Evolutionary conservation across 495 filamentous ascomycete genomes (phyloP).

Genomic region (Xanthoparmelia taractica): DNA sequence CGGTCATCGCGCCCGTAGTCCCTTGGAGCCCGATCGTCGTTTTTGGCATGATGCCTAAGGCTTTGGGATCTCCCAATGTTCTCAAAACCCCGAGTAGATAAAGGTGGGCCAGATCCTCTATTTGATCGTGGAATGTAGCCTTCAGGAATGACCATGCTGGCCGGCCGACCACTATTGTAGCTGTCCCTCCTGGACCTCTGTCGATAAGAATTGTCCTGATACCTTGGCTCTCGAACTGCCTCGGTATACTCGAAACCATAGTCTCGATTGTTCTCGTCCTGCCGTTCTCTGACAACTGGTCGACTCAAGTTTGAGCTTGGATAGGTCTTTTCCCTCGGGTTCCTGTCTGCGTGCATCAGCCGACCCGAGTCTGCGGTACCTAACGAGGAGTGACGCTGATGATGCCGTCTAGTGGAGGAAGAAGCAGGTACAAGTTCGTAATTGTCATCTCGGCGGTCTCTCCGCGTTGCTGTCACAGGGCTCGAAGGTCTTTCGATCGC

Average conservation of each 20-base stretch:
- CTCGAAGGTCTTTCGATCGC: slow-evolving; percentile 23
- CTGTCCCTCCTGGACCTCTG: slow-evolving; percentile 43
- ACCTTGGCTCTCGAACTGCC: slow-evolving; percentile 53
- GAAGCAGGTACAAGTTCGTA: slow-evolving; percentile 24
- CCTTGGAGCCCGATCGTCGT: slow-evolving; percentile 21
- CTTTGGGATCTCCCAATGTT: slow-evolving; percentile 36
- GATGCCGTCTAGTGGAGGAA: slow-evolving; percentile 22
- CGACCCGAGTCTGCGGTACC: slow-evolving; percentile 17
- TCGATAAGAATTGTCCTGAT: slow-evolving; percentile 51
- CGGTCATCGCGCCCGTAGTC: slow-evolving; percentile 22
- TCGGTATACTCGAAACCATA: slow-evolving; percentile 67
- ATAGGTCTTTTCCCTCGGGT: slow-evolving; percentile 16
- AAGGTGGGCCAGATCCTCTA: slow-evolving; percentile 43
- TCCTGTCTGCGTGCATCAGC: slow-evolving; percentile 16
- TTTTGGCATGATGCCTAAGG: slow-evolving; percentile 17
- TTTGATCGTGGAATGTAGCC: slow-evolving; percentile 44
- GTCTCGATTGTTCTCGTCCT: slow-evolving; percentile 53
- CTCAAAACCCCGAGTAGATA: slow-evolving; percentile 57
- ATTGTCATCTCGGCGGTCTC: slow-evolving; percentile 21
- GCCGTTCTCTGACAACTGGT: slow-evolving; percentile 23
- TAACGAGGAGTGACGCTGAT: slow-evolving; percentile 24
- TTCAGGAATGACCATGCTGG: slow-evolving; percentile 56
- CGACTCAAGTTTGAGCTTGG: slow-evolving; percentile 12
- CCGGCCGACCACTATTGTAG: slow-evolving; percentile 46
- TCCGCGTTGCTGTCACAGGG: slow-evolving; percentile 21